These are phyloP conservation scores for Sisymbrium altissimum DNA, from an alignment of 345 rosid species.

Conservation along the genomic window DNA sequence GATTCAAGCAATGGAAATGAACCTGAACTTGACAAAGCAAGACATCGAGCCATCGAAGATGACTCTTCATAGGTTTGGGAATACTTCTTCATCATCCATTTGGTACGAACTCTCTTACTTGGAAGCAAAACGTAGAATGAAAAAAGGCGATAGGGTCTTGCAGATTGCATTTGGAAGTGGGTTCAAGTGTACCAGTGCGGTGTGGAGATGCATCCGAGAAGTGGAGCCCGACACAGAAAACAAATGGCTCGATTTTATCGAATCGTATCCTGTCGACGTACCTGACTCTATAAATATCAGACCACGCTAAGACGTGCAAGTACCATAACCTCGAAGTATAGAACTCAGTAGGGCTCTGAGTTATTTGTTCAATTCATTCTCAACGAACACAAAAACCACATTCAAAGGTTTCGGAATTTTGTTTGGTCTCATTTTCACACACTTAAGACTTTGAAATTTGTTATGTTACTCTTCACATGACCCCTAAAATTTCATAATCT, in stretches of 20 bases:
- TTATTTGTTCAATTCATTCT: conserved; percentile 12
- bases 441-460: neutral
- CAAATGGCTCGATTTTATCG: conserved; percentile 46
- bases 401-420: conserved; percentile 7
- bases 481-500: neutral
- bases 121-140: conserved; percentile 49
- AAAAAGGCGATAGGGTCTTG: conserved; percentile 49
- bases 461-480: neutral
- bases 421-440: conserved; percentile 18
- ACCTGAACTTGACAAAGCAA: conserved; percentile 40
- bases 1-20: conserved; percentile 50
- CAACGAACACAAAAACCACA: neutral
- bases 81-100: conserved; percentile 62
- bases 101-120: conserved; percentile 55
- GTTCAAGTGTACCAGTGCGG: conserved; percentile 63
- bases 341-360: neutral
- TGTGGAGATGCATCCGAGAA: conserved; percentile 44
- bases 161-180: conserved; percentile 66
- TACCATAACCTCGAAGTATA: conserved; percentile 19
- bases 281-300: conserved; percentile 25
- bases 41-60: conserved; percentile 60
- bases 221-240: conserved; percentile 32
- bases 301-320: conserved; percentile 1
- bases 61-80: conserved; percentile 56
- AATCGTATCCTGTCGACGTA: conserved; percentile 38